phyloP scores from a whole-genome alignment of 495 filamentous ascomycete genomes.

The Talaromyces trachyspermus region DNA sequence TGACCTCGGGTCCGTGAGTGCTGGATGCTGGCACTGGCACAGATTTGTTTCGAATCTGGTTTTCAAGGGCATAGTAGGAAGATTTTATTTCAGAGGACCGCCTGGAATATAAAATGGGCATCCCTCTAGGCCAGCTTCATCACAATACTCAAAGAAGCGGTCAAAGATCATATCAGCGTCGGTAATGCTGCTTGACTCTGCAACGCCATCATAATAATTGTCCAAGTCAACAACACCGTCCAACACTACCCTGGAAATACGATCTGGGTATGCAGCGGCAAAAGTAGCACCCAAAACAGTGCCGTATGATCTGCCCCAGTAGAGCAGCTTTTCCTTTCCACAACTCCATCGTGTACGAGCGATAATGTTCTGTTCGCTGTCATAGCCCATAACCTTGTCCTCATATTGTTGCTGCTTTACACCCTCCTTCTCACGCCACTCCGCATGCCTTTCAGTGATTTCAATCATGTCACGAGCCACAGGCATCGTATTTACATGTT shows the following conservation, averaged over 20 bases:
- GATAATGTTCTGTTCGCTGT: conserved; percentile 20
- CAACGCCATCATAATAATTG: conserved; percentile 34
- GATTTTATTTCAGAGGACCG: conserved; percentile 31
- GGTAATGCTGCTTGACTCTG: conserved; percentile 33
- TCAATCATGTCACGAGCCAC: conserved; percentile 45
- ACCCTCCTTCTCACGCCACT: conserved; percentile 34
- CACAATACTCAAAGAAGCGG: conserved; percentile 41
- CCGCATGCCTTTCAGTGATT: conserved; percentile 42
- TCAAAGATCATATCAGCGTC: conserved; percentile 45
- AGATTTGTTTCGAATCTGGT: conserved; percentile 34
- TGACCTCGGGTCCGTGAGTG: conserved; percentile 31
- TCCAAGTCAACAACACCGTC: conserved; percentile 50
- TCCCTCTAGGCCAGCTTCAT: conserved; percentile 24
- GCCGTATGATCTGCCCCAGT: conserved; percentile 62
- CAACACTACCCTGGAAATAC: conserved; percentile 39
- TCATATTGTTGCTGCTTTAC: conserved; percentile 18
- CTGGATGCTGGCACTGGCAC: conserved; percentile 31
- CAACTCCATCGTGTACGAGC: conserved; percentile 23
- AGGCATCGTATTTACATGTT: conserved; percentile 39
- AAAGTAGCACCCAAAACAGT: conserved; percentile 55
- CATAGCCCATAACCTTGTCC: conserved; percentile 23
- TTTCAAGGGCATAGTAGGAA: conserved; percentile 33
- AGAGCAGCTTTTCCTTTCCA: conserved; percentile 44
- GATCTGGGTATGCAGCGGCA: conserved; percentile 45
- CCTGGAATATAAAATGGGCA: conserved; percentile 39